phyloP scores from a whole-genome alignment of 2,329 filamentous ascomycete genomes.

The Ophiostoma sp. region DNA sequence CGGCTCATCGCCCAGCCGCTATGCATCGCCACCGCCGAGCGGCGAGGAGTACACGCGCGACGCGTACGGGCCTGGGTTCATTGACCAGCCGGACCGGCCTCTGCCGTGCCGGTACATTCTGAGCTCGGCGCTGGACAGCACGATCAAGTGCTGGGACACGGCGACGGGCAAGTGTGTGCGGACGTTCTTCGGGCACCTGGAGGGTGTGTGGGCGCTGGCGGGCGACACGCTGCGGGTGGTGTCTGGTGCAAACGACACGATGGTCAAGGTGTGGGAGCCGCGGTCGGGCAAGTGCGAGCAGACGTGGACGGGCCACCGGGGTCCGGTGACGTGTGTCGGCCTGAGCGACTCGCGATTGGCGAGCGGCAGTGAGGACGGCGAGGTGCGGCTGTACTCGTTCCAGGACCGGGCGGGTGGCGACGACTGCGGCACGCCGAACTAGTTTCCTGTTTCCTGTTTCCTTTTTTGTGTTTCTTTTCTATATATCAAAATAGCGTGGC shows the following conservation, averaged over 20 bases:
- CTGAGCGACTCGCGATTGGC: slow-evolving; percentile 85
- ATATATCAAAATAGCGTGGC: not conserved
- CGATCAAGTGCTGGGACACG: slow-evolving; percentile 88
- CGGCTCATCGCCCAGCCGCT: slow-evolving; percentile 5
- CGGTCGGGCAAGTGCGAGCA: slow-evolving; percentile 85
- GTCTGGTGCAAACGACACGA: slow-evolving; percentile 84
- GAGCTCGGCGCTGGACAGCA: slow-evolving; percentile 84
- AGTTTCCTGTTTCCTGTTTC: not conserved
- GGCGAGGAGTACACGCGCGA: slow-evolving; percentile 39
- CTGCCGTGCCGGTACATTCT: slow-evolving; percentile 86
- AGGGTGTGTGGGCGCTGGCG: slow-evolving; percentile 83
- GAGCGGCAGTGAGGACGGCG: slow-evolving; percentile 88
- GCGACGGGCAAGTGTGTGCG: slow-evolving; percentile 74
- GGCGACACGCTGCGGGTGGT: slow-evolving; percentile 57
- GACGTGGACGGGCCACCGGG: slow-evolving; percentile 84
- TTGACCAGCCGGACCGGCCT: slow-evolving; percentile 55
- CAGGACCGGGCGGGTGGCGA: slow-evolving; percentile 39
- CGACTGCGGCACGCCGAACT: not conserved
- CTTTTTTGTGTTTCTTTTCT: not conserved
- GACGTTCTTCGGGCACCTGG: slow-evolving; percentile 93
- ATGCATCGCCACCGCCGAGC: slow-evolving; percentile 31
- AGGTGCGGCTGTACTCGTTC: slow-evolving; percentile 80
- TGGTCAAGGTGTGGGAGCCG: slow-evolving; percentile 94
- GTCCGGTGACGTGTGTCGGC: slow-evolving; percentile 87
- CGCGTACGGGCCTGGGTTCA: slow-evolving; percentile 58